Percentiles rank a stretch among this genome's conserved stretches.
Evolutionary conservation across 2,329 filamentous ascomycete genomes (phyloP).

Genomic region (Penicillium polonicum): DNA sequence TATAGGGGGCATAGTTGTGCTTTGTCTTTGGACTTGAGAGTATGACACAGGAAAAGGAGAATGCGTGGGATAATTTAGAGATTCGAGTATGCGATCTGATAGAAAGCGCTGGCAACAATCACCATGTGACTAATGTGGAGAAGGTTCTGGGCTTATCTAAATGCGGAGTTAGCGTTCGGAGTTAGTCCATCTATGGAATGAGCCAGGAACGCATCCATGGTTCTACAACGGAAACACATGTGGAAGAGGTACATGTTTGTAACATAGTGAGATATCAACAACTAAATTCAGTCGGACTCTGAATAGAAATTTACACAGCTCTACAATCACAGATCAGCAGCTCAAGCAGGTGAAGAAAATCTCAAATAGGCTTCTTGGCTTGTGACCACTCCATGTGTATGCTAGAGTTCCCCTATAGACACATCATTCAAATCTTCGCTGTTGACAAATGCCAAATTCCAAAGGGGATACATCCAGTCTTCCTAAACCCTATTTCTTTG

Average conservation of each 20-base stretch:
- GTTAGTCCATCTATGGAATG: neutral
- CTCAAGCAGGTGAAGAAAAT: too few species aligned
- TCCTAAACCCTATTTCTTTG: too few species aligned
- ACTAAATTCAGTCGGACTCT: too few species aligned
- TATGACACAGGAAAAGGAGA: neutral
- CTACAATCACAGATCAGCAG: too few species aligned
- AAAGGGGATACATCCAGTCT: too few species aligned
- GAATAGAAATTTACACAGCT: too few species aligned
- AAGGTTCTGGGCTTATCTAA: slow-evolving; percentile 19
- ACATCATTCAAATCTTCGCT: too few species aligned
- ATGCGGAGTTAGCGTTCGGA: slow-evolving; percentile 13
- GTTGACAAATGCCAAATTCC: too few species aligned
- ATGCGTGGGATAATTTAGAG: slow-evolving; percentile 2
- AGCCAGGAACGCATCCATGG: neutral
- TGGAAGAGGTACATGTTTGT: too few species aligned
- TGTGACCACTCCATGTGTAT: too few species aligned
- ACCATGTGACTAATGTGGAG: slow-evolving; percentile 27
- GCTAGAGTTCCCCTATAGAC: too few species aligned
- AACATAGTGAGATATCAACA: neutral
- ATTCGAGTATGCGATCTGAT: slow-evolving; percentile 8
- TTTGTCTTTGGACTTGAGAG: neutral
- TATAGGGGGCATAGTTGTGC: slow-evolving; percentile 27
- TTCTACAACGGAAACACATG: neutral
- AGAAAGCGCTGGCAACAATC: slow-evolving; percentile 22
- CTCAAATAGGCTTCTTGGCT: too few species aligned